These are phyloP conservation scores for Monosporascus ibericus DNA, from an alignment of 2,329 filamentous ascomycete genomes.

Conservation along the genomic window DNA sequence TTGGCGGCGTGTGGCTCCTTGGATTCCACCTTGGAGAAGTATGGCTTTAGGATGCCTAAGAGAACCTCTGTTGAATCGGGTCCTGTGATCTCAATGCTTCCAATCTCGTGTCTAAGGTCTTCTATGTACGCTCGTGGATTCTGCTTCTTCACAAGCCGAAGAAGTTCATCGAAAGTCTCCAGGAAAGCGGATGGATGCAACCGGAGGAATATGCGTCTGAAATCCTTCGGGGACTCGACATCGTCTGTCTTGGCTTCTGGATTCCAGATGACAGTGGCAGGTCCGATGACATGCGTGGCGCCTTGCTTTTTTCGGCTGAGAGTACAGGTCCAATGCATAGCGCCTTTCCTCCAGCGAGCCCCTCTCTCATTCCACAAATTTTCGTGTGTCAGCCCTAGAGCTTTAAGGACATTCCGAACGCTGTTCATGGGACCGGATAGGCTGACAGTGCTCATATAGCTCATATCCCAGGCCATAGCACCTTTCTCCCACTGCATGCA, in stretches of 20 bases:
- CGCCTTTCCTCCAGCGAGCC: conserved; percentile 61
- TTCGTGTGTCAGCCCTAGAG: conserved; percentile 55
- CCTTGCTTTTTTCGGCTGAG: conserved; percentile 50
- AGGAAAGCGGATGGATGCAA: conserved; percentile 78
- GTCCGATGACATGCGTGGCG: conserved; percentile 56
- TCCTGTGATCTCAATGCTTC: conserved; percentile 51
- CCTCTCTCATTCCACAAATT: conserved; percentile 58
- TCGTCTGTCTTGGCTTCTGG: conserved; percentile 27
- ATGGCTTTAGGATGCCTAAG: conserved; percentile 58
- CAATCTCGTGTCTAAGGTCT: conserved; percentile 63
- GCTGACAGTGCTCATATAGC: conserved; percentile 83
- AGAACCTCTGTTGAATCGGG: conserved; percentile 77
- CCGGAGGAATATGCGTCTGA: conserved; percentile 57
- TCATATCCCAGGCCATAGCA: conserved; percentile 85
- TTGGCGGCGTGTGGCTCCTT: conserved; percentile 37
- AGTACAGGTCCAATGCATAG: conserved; percentile 41
- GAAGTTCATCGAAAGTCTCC: conserved; percentile 59
- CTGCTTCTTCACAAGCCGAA: conserved; percentile 51
- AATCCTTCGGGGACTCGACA: conserved; percentile 12
- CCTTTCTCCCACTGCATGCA: conserved; percentile 70
- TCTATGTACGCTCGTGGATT: conserved; percentile 58
- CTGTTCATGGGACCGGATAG: conserved; percentile 62
- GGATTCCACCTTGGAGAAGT: conserved; percentile 26
- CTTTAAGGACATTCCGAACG: conserved; percentile 60
- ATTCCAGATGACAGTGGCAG: conserved; percentile 72